Base-by-base conservation (phyloP, 2,329 filamentous ascomycete species). In the Fusarium lateritium region DNA sequence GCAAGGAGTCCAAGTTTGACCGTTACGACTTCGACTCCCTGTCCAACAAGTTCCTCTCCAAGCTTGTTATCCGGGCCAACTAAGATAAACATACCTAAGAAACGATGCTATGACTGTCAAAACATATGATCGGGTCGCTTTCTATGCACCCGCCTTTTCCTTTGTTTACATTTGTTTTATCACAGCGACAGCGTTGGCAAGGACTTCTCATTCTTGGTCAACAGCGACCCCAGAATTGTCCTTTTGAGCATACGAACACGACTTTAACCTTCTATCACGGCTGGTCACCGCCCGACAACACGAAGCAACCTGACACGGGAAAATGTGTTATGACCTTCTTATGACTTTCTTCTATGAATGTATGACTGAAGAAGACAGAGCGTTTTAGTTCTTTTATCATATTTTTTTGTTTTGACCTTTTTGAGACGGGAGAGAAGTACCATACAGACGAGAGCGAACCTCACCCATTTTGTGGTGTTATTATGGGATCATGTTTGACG, bases 21-120 rank as follows among this genome's bases (percentile, higher is more conserved):
- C 90, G 93, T 73, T 89, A 91, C 75, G 93, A 98, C 83, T 98
- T 98, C 78, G 95, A 98, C 84, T 96, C 91, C 65, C 83, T 98
- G 78, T 97, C 94, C 54, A 98, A 97, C 86, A 98, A 98, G 85
- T 98, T 98, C 85, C 84, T 98, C 73, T 97, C 94, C 38, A 97
- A 97, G 83, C 89, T 98, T 76, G 94, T 98, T 79, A 97, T 98
- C 80, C 94, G 95, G 75, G 93, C 95, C 76, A 97, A 97, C 84
- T 97, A 86, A 79, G 70, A 64, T 60, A 34, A 17, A 55, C 50
- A 53, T 40, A 26, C 47, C 7, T 17, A 47, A 45, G 44, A 44
- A 39, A 56, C 11, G 47, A 62, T 72, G 65, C 65, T 59, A 67
- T 67, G 59, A 47, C 49, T 54, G 60, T 75, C 63, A 44, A 45